Evolutionary conservation across 75 land plant species (phyloP).

Genomic region (Larix kaempferi): DNA sequence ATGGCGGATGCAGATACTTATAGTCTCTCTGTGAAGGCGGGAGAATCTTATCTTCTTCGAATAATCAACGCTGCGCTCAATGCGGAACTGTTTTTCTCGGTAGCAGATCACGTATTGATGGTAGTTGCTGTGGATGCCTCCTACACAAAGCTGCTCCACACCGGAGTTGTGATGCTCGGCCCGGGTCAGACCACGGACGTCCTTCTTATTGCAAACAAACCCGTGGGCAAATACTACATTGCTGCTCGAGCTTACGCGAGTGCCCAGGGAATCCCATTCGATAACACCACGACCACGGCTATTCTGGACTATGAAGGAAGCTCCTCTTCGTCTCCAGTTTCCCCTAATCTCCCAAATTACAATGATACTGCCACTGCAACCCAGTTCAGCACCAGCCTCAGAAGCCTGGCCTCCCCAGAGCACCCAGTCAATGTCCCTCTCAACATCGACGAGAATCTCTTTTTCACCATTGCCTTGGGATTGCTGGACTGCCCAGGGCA

Average conservation of each 20-base stretch:
- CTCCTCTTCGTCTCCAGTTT: not conserved
- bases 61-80: slow-evolving; percentile 30
- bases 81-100: slow-evolving; percentile 26
- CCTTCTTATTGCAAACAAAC: slow-evolving; percentile 18
- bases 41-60: slow-evolving; percentile 35
- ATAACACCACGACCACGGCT: slow-evolving; percentile 24
- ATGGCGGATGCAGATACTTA: slow-evolving; percentile 20
- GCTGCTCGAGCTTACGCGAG: slow-evolving; percentile 15
- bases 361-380: slow-evolving; percentile 49
- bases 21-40: slow-evolving; percentile 8
- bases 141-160: slow-evolving; percentile 31
- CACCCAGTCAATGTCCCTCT: slow-evolving; percentile 27
- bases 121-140: slow-evolving; percentile 34
- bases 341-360: slow-evolving; percentile 50
- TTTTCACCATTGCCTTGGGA: slow-evolving; percentile 65
- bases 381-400: slow-evolving; percentile 26
- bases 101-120: slow-evolving; percentile 34
- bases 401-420: slow-evolving; percentile 23
- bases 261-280: slow-evolving; percentile 17
- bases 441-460: slow-evolving; percentile 34
- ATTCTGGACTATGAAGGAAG: slow-evolving; percentile 16
- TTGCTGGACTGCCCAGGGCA: slow-evolving; percentile 29
- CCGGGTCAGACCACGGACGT: slow-evolving; percentile 42
- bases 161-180: slow-evolving; percentile 15
- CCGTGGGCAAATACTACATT: slow-evolving; percentile 10